Evolutionary conservation across 345 rosid genomes (phyloP).

Genomic region (Bruguiera gymnorhiza): DNA sequence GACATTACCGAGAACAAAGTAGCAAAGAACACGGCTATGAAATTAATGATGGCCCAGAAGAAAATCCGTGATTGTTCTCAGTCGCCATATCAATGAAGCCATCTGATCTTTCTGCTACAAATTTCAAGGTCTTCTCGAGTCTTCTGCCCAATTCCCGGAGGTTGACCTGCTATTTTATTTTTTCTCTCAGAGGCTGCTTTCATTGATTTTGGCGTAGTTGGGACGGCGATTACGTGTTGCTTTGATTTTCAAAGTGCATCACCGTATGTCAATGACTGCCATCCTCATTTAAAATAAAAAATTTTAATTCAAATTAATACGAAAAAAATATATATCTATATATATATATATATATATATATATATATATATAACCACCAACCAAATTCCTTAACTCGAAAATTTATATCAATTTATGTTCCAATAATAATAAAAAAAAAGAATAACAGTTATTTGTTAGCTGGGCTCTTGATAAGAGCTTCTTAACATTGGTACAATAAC

Average conservation of each 20-base stretch:
- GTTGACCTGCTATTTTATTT: neutral
- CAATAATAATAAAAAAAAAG: no score
- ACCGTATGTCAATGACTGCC: no score
- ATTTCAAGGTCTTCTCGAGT: conserved; percentile 2
- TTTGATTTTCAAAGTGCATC: neutral
- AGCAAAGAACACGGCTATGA: conserved; percentile 54
- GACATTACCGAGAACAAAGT: conserved; percentile 65
- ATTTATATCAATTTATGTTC: neutral
- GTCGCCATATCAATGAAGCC: conserved; percentile 49
- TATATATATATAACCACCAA: no score
- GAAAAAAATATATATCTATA: no score
- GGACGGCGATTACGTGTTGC: neutral
- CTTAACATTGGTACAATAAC: no score
- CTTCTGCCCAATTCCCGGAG: neutral
- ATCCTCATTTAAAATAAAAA: no score
- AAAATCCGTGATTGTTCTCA: conserved; percentile 61
- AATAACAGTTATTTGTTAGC: no score
- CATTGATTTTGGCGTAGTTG: neutral
- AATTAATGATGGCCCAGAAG: conserved; percentile 62
- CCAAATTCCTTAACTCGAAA: neutral
- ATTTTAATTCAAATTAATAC: no score
- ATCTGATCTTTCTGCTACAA: neutral
- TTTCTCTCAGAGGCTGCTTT: neutral
- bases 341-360: no score
- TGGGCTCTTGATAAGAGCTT: no score